Conservation (phyloP, 306 rosid species). For the Glycine tomentella region DNA sequence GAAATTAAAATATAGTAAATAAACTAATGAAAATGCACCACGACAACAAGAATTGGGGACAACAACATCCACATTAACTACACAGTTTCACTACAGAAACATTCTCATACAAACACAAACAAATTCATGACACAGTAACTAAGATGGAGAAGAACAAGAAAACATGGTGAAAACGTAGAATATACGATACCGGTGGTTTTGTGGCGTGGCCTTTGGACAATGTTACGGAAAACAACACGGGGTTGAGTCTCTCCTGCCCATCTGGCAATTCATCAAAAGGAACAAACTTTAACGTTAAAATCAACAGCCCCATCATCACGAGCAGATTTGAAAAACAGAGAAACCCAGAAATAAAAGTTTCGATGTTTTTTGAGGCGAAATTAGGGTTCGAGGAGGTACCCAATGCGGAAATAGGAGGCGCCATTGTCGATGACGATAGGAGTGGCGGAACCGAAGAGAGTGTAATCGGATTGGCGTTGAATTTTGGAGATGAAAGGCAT, state of each 20-base stretch:
- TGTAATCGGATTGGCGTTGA: slow-evolving; percentile 49
- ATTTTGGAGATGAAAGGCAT: slow-evolving; percentile 59
- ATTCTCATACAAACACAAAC: slow-evolving; percentile 20
- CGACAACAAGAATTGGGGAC: slow-evolving; percentile 9
- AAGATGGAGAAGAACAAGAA: slow-evolving; percentile 34
- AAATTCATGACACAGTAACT: slow-evolving; percentile 1
- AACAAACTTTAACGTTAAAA: slow-evolving; percentile 34
- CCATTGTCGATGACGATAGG: slow-evolving; percentile 60
- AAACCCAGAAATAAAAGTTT: background rate
- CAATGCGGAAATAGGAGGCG: slow-evolving; percentile 56
- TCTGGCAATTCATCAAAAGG: slow-evolving; percentile 56
- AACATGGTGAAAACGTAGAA: background rate
- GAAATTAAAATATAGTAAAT: background rate
- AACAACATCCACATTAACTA: slow-evolving; percentile 19
- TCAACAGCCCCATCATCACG: slow-evolving; percentile 18
- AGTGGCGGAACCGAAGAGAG: slow-evolving; percentile 39
- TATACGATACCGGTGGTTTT: slow-evolving; percentile 67
- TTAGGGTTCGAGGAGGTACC: slow-evolving; percentile 62
- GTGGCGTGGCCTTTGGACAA: slow-evolving; percentile 99
- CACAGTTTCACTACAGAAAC: slow-evolving; percentile 17
- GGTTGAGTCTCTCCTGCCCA: slow-evolving; percentile 98
- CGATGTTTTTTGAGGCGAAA: slow-evolving; percentile 29
- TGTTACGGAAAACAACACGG: slow-evolving; percentile 95
- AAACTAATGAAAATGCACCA: slow-evolving; percentile 23
- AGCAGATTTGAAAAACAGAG: background rate